A percentile compares a stretch with the other conserved stretches of the same genome.
Conservation (phyloP, 441 rosid species). For the Pelargonium myrrhifolium region DNA sequence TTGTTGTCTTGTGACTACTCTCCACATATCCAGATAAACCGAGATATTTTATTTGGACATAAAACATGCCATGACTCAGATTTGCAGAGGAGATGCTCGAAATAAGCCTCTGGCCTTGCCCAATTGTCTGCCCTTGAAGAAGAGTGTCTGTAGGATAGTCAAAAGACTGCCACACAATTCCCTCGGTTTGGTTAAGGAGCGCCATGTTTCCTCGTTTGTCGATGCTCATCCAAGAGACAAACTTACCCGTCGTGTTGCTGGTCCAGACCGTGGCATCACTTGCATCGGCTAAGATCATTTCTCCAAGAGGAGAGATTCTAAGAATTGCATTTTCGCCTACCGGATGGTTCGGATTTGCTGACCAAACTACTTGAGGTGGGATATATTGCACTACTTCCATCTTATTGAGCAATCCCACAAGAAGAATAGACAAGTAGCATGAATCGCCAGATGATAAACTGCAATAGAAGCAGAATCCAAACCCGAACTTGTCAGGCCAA, state of each 20-base stretch:
- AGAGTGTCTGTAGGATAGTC: slow-evolving; percentile 20
- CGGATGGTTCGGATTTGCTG: not conserved
- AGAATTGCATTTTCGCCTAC: not conserved
- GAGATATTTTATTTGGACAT: not conserved
- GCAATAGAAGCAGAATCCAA: not conserved
- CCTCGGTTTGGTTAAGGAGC: not conserved
- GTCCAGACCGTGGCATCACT: not conserved
- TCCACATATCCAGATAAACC: not conserved
- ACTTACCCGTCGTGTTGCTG: not conserved
- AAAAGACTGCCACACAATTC: slow-evolving; percentile 15
- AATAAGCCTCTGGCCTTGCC: not conserved
- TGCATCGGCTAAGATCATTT: not conserved
- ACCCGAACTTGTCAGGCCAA: not conserved
- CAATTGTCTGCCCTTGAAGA: slow-evolving; percentile 9
- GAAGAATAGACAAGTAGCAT: not conserved
- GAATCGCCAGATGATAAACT: not conserved
- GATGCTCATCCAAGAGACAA: not conserved
- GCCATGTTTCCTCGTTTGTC: not conserved
- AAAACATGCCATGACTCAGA: slow-evolving; percentile 11
- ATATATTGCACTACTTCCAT: not conserved
- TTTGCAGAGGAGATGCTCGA: slow-evolving; percentile 12
- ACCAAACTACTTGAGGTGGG: not conserved
- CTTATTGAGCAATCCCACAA: not conserved
- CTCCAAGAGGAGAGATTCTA: not conserved
- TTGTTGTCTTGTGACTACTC: no score